Conservation (phyloP, 2,329 filamentous ascomycete genomes). For the Lasiodiplodia theobromae region DNA sequence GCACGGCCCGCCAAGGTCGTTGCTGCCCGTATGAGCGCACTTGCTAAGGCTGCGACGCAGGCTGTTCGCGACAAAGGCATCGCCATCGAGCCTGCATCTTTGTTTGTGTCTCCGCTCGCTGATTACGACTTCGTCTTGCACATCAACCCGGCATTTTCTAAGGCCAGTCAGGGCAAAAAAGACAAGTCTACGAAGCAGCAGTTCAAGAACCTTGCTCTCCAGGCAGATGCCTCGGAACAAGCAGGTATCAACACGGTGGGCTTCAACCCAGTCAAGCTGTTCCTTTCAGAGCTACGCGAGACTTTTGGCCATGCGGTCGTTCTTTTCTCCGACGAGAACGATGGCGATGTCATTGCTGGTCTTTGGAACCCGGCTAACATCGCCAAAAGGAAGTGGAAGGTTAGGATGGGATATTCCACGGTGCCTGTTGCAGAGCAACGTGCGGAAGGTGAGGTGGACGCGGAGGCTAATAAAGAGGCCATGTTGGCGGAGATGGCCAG, state of each 20-base stretch:
- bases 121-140: slow-evolving; percentile 91
- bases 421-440: slow-evolving; percentile 54
- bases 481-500: slow-evolving; percentile 76
- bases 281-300: slow-evolving; percentile 71
- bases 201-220: slow-evolving; percentile 82
- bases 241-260: slow-evolving; percentile 56
- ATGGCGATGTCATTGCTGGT: slow-evolving; percentile 66
- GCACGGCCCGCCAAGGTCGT: slow-evolving; percentile 78
- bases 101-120: slow-evolving; percentile 75
- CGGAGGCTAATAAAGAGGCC: slow-evolving; percentile 70
- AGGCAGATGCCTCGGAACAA: slow-evolving; percentile 48
- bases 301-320: slow-evolving; percentile 74
- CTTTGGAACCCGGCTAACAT: slow-evolving; percentile 68
- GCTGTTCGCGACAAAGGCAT: slow-evolving; percentile 48
- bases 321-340: slow-evolving; percentile 77
- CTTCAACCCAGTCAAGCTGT: slow-evolving; percentile 66
- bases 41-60: slow-evolving; percentile 78
- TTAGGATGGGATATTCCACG: slow-evolving; percentile 73
- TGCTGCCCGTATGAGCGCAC: slow-evolving; percentile 79
- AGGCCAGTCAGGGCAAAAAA: slow-evolving; percentile 33
- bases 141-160: slow-evolving; percentile 65
- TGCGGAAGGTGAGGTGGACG: slow-evolving; percentile 52
- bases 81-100: slow-evolving; percentile 54
- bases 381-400: slow-evolving; percentile 67
- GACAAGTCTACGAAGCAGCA: slow-evolving; percentile 51